Base-by-base conservation (phyloP, 2,329 filamentous ascomycete genomes). In the Aspergillus carbonarius region DNA sequence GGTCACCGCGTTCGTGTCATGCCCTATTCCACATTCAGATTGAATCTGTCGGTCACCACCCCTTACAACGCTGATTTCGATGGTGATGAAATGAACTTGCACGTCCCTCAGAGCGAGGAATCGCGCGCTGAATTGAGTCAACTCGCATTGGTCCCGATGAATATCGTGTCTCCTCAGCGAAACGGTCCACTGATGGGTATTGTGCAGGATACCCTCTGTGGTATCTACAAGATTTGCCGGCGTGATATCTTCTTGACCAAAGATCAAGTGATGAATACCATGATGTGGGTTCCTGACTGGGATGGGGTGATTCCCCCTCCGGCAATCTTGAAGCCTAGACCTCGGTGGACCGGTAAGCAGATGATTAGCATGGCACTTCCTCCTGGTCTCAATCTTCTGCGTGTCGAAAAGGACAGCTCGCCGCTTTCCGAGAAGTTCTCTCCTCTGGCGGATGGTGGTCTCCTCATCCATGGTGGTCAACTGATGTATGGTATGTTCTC, bases 41-140 rank as follows among this genome's bases (percentile, higher is more conserved):
- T 99, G 48, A 99, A 99, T 72, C 78, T 99, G 67, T 99, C 95
- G 0, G 95, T 99, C 71, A 99, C 96, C 0, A 96, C 93, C 27
- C 95, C 95, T 0, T 99, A 99, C 83, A 99, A 99, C 80, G 95
- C 95, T 69, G 95, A 99, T 90, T 99, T 99, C 79, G 95, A 99
- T 72, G 95, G 95, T 79, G 95, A 99, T 75, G 95, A 99, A 78
- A 99, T 99, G 95, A 99, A 99, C 74, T 86, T 99, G 79, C 95
- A 99, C 84, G 96, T 99, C 54, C 96, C 95, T 4, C 95, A 99
- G 72, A 95, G 91, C 37, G 93, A 99, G 72, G 96, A 99, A 77
- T 96, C 96, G 34, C 90, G 95, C 60, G 92, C 96, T 47, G 95
- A 99, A 76, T 87, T 99, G 67, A 91, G 88, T 75, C 89, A 98